Percentiles rank a stretch among this genome's conserved stretches.
These are phyloP conservation scores for Dittrichia graveolens DNA, from an alignment of 129 eudicot genomes.

Conservation along the genomic window DNA sequence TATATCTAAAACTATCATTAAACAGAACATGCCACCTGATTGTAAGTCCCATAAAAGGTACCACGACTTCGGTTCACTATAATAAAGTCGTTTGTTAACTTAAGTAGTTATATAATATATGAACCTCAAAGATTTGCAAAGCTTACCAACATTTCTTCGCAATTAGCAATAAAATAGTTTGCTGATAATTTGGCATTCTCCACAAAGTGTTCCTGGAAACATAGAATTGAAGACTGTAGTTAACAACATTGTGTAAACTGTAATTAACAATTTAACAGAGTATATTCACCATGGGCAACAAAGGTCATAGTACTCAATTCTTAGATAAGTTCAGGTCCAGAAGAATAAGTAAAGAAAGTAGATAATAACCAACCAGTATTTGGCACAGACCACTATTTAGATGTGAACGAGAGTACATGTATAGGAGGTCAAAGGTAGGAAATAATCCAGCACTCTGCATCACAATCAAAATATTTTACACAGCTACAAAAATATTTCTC, in stretches of 20 bases:
- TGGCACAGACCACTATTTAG: slow-evolving; percentile 61
- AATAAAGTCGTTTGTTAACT: background rate
- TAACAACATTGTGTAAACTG: background rate
- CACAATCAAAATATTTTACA: slow-evolving; percentile 17
- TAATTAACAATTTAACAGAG: slow-evolving; percentile 4
- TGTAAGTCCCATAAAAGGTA: background rate
- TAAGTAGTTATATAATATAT: background rate
- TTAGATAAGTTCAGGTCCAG: background rate
- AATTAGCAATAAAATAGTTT: slow-evolving; percentile 68
- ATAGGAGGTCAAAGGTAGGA: slow-evolving; percentile 81
- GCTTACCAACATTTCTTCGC: slow-evolving; percentile 84
- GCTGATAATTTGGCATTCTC: slow-evolving; percentile 83
- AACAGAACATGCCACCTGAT: slow-evolving; percentile 3
- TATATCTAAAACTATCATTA: slow-evolving; percentile 6
- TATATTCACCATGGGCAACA: background rate
- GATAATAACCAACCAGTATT: slow-evolving; percentile 67
- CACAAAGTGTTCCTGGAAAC: slow-evolving; percentile 71
- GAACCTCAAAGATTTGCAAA: slow-evolving; percentile 20
- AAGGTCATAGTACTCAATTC: background rate
- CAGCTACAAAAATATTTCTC: background rate
- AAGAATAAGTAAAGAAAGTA: slow-evolving; percentile 14
- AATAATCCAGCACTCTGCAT: slow-evolving; percentile 89
- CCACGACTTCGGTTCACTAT: background rate
- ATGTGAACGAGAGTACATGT: slow-evolving; percentile 82
- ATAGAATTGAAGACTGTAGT: background rate